Evolutionary conservation across 208 protist genomes (phyloP), one percentile per base, ranked within the genome.

Genomic region (Entamoeba invadens): DNA sequence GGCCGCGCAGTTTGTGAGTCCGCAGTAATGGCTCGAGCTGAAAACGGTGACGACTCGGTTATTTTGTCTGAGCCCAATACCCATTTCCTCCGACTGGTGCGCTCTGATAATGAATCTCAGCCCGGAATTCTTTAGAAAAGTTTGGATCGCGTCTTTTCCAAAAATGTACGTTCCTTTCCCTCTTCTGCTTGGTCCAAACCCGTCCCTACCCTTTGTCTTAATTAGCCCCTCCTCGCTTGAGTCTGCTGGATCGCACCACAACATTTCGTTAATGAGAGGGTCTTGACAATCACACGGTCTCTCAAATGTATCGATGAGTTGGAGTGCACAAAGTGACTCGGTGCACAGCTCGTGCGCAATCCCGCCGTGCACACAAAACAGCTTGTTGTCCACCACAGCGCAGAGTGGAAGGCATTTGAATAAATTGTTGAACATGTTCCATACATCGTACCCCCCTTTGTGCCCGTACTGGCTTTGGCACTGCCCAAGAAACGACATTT

Each of bases 351-450:
- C 57, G 8, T 35, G 31, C 12, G 57, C 57, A 42, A 98, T 94
- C 45, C 98, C 98, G 46, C 98, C 98, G 92, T 99, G 98, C 31
- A 98, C 94, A 95, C 97, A 98, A 94, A 98, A 98, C 45, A 97
- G 96, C 93, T 96, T 92, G 25, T 42, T n/a, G 21, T 96, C 94
- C 18, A 96, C 57, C 10, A 97, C 45, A 5, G 95, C 97, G 46
- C 94, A 94, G 18, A 98, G 77, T 12, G 97, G 96, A 0, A 98
- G 87, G 91, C 97, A 96, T 91, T 98, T 96, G 57, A 98, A 98
- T 25, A 98, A 92, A 50, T 97, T 95, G 4, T 96, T 98, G 94
- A 97, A 98, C 6, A 95, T 42, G 72, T 94, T 92, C 96, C 96
- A 97, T 38, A 97, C 46, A 44, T 91, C 97, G 38, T 87, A 87